A percentile compares a stretch with the other conserved stretches of the same genome.
Evolutionary conservation across 2,329 filamentous ascomycete genomes (phyloP).

Genomic region (Penicillium sp.): DNA sequence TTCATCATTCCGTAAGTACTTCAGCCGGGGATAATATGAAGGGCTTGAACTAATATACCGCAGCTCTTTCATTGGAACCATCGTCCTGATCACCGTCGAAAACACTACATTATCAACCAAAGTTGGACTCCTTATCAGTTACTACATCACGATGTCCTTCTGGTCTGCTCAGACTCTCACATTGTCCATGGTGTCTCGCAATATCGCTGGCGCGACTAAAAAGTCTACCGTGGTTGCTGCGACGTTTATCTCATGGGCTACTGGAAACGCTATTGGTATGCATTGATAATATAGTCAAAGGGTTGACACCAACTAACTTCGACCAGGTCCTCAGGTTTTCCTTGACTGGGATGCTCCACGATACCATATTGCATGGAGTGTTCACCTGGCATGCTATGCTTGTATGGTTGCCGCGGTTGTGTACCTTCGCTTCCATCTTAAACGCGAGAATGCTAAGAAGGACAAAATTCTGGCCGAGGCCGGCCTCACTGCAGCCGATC

Average conservation of each 20-base stretch:
- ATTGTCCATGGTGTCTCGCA: conserved; percentile 68
- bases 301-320: neutral
- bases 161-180: conserved; percentile 71
- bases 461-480: conserved; percentile 50
- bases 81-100: conserved; percentile 69
- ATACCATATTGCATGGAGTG: conserved; percentile 70
- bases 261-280: conserved; percentile 61
- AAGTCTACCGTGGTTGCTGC: conserved; percentile 68
- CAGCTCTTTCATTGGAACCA: conserved; percentile 71
- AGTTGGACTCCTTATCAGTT: conserved; percentile 69
- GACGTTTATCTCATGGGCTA: conserved; percentile 71
- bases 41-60: neutral
- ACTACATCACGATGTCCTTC: conserved; percentile 77
- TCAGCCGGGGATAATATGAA: too few species aligned
- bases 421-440: conserved; percentile 61
- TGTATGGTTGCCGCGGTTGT: conserved; percentile 61
- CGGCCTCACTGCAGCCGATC: conserved; percentile 37
- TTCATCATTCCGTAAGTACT: conserved; percentile 65
- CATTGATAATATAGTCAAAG: conserved; percentile 1
- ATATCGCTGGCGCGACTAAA: conserved; percentile 73
- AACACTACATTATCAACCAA: conserved; percentile 61
- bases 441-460: conserved; percentile 60
- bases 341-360: conserved; percentile 61
- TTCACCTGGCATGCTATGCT: conserved; percentile 64
- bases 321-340: conserved; percentile 63